Base-by-base conservation (phyloP, 1,284 basidiomycete species). In the Ganoderma multipileum region DNA sequence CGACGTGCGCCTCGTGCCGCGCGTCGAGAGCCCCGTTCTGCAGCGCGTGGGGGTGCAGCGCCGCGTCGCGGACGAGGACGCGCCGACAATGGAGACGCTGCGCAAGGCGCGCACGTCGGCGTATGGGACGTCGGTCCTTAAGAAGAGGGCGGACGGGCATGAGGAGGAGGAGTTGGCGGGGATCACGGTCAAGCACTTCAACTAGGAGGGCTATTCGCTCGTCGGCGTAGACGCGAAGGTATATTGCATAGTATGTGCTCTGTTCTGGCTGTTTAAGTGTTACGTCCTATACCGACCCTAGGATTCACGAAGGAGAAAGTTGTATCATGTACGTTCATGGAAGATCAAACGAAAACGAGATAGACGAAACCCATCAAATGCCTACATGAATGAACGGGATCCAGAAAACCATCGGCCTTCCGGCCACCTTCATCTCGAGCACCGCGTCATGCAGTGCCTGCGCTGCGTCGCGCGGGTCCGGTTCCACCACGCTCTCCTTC, bases 71-170 rank as follows among this genome's bases (percentile, higher is more conserved):
- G 80, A 81, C 63, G 72, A 70, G 38, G 71, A 77, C 2, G 80
- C 82, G 2, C 83, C 82, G 16, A 82, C 80, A 3, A 80, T 81
- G 78, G 79, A 81, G 36, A 72, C 76, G 42, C 84, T 82, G 81
- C 79, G 83, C 36, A 83, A 79, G 62, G 81, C 72, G 9, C 77
- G 84, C 44, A 82, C 80, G 6, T 71, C 68, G 0, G 77, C 80
- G 2, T 85, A 85, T 33, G 77, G 80, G 4, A 68, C 77, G 57
- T 70, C 72, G 14, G 64, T 71, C 42, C 71, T 80, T 55, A 75
- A 72, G 68, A 76, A 73, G 63, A 71, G 71, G 16, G 73, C 79
- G 41, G 72, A 75, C n/a, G 76, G 74, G 9, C 64, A 76, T 23
- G 80, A 80, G 66, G 77, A 80, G 63, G 78, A 82, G 72, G 66